Percentiles rank a stretch among this genome's conserved stretches.
phyloP scores from a whole-genome alignment of 2,329 filamentous ascomycete species.

The Hypomyces perniciosus region DNA sequence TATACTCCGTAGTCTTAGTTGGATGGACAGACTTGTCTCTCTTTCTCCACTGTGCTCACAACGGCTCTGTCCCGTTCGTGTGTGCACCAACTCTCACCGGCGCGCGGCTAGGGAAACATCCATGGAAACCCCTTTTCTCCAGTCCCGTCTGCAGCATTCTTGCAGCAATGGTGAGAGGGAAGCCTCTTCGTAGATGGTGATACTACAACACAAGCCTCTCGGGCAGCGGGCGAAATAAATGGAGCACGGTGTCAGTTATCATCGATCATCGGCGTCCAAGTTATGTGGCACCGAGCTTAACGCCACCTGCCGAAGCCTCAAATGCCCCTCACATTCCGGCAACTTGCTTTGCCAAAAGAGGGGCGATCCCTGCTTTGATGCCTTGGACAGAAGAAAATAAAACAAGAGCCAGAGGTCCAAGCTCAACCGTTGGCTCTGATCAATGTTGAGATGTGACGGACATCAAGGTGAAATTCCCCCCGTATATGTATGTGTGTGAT shows the following conservation, averaged over 20 bases:
- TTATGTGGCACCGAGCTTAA: background rate
- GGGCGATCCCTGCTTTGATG: too few species aligned
- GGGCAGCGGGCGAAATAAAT: too few species aligned
- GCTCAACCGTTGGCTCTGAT: background rate
- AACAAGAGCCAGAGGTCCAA: background rate
- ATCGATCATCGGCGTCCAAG: too few species aligned
- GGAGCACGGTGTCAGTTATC: too few species aligned
- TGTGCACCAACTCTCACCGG: background rate
- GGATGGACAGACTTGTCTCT: too few species aligned
- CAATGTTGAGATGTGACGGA: background rate
- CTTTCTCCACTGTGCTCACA: background rate
- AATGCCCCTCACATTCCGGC: background rate
- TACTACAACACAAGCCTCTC: too few species aligned
- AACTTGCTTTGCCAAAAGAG: background rate
- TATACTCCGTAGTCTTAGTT: too few species aligned
- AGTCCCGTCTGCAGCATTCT: too few species aligned
- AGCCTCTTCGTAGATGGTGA: too few species aligned
- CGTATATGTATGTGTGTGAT: background rate
- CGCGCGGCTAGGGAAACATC: too few species aligned
- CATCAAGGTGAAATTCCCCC: background rate
- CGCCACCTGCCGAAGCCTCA: slow-evolving; percentile 1
- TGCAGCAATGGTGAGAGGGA: too few species aligned
- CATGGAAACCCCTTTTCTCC: too few species aligned
- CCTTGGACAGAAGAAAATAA: background rate
- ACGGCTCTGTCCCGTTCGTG: background rate